Percentiles rank a stretch among this genome's conserved stretches.
These are phyloP conservation scores for Podila clonocystis DNA, from an alignment of 192 early-diverging fungal genomes.

Conservation along the genomic window DNA sequence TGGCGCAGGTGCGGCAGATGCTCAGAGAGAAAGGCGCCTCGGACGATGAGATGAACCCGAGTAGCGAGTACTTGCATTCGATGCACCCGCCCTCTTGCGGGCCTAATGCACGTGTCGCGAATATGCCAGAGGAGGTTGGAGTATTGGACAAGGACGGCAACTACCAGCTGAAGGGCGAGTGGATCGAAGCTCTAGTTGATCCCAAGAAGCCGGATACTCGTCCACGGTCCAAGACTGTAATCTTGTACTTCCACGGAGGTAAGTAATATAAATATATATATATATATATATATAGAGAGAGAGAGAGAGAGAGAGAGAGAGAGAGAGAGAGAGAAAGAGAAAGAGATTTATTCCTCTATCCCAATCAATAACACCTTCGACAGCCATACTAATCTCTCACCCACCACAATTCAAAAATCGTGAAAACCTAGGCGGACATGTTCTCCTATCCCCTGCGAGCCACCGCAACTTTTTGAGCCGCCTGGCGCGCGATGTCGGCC, in stretches of 20 bases:
- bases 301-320: too few species aligned
- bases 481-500: constrained; percentile 27
- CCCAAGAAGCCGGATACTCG: constrained; percentile 8
- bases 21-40: not conserved
- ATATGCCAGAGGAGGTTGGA: constrained; percentile 39
- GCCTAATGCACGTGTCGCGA: constrained; percentile 7
- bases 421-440: constrained; percentile 13
- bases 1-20: constrained; percentile 6
- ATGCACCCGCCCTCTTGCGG: constrained; percentile 19
- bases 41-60: constrained; percentile 22
- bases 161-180: constrained; percentile 30
- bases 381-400: not conserved
- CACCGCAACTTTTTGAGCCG: constrained; percentile 19
- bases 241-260: constrained; percentile 37
- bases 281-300: too few species aligned
- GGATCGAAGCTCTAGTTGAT: constrained; percentile 21
- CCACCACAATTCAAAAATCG: not conserved
- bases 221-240: constrained; percentile 15
- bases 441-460: constrained; percentile 23
- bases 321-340: too few species aligned
- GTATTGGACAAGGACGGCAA: constrained; percentile 9
- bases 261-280: too few species aligned
- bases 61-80: constrained; percentile 23
- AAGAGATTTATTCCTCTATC: not conserved
- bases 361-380: not conserved